Base-by-base conservation (phyloP, 805 yeast genomes). In the Maudiozyma bulderi region DNA sequence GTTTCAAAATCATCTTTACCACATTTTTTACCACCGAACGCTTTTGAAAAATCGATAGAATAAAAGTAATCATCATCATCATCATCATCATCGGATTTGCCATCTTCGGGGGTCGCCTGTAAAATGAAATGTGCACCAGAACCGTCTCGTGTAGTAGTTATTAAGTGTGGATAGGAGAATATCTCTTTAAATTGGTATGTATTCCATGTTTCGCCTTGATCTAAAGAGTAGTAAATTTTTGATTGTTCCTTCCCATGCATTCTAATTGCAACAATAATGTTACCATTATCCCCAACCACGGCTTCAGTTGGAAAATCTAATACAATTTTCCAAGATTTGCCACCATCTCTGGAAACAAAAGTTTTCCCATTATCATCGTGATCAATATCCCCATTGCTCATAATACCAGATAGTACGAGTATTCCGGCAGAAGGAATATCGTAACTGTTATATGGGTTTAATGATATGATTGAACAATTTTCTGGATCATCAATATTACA, bases 211-310 rank as follows among this genome's bases (percentile, higher is more conserved):
- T 70, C 61, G 41, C 96, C 96, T 60, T 84, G 88, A 61, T 87
- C 90, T 11, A 81, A 60, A 0, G 95, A 81, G 57, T 73, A 87
- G 48, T 63, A 69, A 42, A 73, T 55, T 35, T 65, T 65, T 14
- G 65, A 55, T n/a, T 66, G 58, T 5, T 64, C 60, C 8, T 67
- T 64, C 6, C 64, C 64, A 47, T 4, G 72, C 60, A 14, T 61
- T 57, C 33, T 57, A n/a, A 78, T 64, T 1, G 86, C 84, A 2
- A 84, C 63, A 14, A 86, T 74, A 10, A 87, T 64, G 57, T 86
- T 84, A 34, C 95, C 96, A 50, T 76, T 78, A 64, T 87, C 95
- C 44, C 91, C 95, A 67, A 80, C 81, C 1, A 80, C 73, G 52
- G 76, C 78, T 3, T 72, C 51, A 38, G 77, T 71, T 2, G 86